Evolutionary conservation across 164 flowering plant species (phyloP).

Genomic region (Buxus sempervirens): DNA sequence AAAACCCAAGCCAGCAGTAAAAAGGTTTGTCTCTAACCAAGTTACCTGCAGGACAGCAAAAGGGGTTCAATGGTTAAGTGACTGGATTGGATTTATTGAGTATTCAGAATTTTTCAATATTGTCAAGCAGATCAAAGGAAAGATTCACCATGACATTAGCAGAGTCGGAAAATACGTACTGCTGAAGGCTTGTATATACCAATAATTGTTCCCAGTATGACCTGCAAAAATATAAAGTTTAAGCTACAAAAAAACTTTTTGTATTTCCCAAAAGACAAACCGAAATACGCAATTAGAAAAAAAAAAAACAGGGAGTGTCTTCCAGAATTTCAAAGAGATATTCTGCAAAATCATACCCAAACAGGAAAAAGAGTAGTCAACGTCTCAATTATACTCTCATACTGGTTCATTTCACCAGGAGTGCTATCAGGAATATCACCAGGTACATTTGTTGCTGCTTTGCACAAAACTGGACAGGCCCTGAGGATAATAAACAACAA

Average conservation of each 20-base stretch:
- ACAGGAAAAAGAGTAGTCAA: constrained; percentile 92
- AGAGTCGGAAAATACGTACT: constrained; percentile 33
- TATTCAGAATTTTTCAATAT: too few species aligned
- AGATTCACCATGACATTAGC: constrained; percentile 2
- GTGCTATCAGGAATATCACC: constrained; percentile 59
- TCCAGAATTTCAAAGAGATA: neutral
- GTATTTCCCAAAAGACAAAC: neutral
- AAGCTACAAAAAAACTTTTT: neutral
- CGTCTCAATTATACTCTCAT: constrained; percentile 79
- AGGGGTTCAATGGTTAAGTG: constrained; percentile 8
- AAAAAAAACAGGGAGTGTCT: constrained; percentile 1
- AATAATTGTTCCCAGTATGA: constrained; percentile 76
- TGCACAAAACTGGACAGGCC: constrained; percentile 43
- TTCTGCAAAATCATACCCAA: constrained; percentile 59
- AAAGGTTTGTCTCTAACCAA: constrained; percentile 92
- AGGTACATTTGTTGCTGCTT: constrained; percentile 60
- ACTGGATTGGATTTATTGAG: neutral
- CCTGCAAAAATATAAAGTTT: constrained; percentile 40
- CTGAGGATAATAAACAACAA: constrained; percentile 28
- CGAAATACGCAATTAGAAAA: neutral
- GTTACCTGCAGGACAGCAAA: constrained; percentile 63
- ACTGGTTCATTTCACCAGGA: constrained; percentile 50
- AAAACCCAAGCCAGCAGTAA: constrained; percentile 89
- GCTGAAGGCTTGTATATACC: constrained; percentile 93
- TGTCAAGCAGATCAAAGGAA: too few species aligned